A percentile compares a stretch with the other conserved stretches of the same genome.
phyloP scores from a whole-genome alignment of 179 eudicot genomes.

The Beta corolliflora region DNA sequence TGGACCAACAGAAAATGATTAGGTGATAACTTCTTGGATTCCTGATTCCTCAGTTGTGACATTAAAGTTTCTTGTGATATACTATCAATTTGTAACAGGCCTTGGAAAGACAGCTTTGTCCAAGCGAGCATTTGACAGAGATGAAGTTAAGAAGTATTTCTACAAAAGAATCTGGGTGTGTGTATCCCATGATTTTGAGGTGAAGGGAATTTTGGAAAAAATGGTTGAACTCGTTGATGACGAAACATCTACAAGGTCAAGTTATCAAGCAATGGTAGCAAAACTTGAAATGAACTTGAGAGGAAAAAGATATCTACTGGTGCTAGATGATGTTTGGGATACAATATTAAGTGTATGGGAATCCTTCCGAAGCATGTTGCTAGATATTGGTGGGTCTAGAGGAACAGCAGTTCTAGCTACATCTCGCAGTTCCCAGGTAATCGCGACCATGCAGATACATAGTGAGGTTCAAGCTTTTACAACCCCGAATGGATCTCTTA shows the following conservation, averaged over 20 bases:
- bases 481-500: not conserved
- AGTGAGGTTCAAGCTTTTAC: not conserved
- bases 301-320: slow-evolving; percentile 32
- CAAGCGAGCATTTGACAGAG: slow-evolving; percentile 10
- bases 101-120: slow-evolving; percentile 34
- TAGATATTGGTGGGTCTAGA: slow-evolving; percentile 23
- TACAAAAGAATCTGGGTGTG: slow-evolving; percentile 21
- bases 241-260: not conserved
- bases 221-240: slow-evolving; percentile 24
- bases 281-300: slow-evolving; percentile 13
- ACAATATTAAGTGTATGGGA: slow-evolving; percentile 22
- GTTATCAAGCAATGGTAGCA: not conserved
- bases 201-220: slow-evolving; percentile 17
- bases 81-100: slow-evolving; percentile 14
- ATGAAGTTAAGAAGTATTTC: not conserved
- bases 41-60: not conserved
- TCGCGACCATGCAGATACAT: not conserved
- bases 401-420: slow-evolving; percentile 31
- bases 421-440: slow-evolving; percentile 24
- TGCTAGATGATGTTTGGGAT: slow-evolving; percentile 44
- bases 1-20: too few relatives aligned
- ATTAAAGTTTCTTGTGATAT: not conserved
- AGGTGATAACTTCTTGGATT: not conserved
- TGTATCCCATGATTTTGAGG: slow-evolving; percentile 31
- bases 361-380: slow-evolving; percentile 9